These are phyloP conservation scores for Lojkania enalia DNA, from an alignment of 2,329 filamentous ascomycete genomes.

Conservation along the genomic window DNA sequence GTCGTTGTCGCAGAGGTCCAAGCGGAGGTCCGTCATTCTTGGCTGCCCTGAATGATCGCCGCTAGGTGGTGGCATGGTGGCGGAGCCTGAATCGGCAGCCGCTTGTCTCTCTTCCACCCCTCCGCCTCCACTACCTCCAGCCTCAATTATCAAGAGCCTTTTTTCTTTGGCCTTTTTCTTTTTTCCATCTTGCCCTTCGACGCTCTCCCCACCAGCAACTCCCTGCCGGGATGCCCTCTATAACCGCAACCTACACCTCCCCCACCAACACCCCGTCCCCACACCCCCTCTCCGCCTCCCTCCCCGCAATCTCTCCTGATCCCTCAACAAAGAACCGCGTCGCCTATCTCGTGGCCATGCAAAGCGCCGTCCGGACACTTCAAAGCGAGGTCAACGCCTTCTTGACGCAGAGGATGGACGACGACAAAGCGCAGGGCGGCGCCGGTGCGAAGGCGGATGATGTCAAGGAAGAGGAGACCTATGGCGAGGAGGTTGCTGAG, in stretches of 20 bases:
- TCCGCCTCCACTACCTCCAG: neutral
- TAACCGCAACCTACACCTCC: conserved; percentile 61
- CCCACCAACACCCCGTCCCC: conserved; percentile 46
- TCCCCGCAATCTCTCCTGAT: conserved; percentile 24
- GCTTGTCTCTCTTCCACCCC: neutral
- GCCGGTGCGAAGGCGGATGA: conserved; percentile 31
- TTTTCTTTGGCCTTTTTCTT: no score
- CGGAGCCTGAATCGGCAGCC: neutral
- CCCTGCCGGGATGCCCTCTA: conserved; percentile 29
- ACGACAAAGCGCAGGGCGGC: conserved; percentile 59
- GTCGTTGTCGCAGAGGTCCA: no score
- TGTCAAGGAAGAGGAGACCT: conserved; percentile 67
- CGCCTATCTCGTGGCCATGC: conserved; percentile 63
- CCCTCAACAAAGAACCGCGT: conserved; percentile 56
- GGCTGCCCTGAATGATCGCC: conserved; percentile 11
- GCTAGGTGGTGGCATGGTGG: conserved; percentile 9
- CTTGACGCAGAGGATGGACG: conserved; percentile 73
- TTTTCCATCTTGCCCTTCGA: no score
- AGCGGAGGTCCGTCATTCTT: neutral
- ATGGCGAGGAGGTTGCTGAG: conserved; percentile 78
- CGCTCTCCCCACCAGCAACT: conserved; percentile 33
- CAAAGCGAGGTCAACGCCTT: conserved; percentile 71
- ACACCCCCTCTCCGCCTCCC: conserved; percentile 24
- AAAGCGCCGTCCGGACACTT: conserved; percentile 59
- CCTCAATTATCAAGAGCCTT: conserved; percentile 7